These are phyloP conservation scores for Gossypium laxum DNA, from an alignment of 441 rosid species.

Conservation along the genomic window DNA sequence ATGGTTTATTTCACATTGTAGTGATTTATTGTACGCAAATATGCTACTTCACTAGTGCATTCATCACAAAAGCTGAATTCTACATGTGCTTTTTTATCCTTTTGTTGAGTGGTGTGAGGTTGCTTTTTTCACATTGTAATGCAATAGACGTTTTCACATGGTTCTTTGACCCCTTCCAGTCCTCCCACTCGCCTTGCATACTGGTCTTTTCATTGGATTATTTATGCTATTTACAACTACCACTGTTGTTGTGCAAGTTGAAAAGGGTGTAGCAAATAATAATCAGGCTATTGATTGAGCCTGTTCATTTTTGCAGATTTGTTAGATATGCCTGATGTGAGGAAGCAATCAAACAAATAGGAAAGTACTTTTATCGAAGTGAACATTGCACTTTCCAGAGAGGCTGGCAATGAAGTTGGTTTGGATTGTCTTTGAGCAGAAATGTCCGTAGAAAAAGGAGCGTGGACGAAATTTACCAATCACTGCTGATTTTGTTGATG, in stretches of 20 bases:
- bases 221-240: background rate
- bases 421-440: background rate
- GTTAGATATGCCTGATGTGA: background rate
- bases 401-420: background rate
- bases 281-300: slow-evolving; percentile 2
- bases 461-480: background rate
- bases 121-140: background rate
- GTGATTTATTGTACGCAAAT: background rate
- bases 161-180: slow-evolving; percentile 16
- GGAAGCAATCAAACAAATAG: background rate
- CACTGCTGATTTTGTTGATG: background rate
- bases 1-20: background rate
- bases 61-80: background rate
- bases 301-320: background rate
- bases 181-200: background rate
- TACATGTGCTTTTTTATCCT: background rate
- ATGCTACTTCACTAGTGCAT: background rate
- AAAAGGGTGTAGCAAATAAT: background rate
- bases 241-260: background rate
- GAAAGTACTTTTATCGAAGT: too few relatives aligned
- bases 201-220: background rate
- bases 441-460: background rate
- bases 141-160: slow-evolving; percentile 17
- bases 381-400: background rate
- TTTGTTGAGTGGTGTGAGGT: background rate